A percentile compares a stretch with the other conserved stretches of the same genome.
Evolutionary conservation across 176 grass and related monocot genomes (phyloP).

Genomic region (Aegilops speltoides): DNA sequence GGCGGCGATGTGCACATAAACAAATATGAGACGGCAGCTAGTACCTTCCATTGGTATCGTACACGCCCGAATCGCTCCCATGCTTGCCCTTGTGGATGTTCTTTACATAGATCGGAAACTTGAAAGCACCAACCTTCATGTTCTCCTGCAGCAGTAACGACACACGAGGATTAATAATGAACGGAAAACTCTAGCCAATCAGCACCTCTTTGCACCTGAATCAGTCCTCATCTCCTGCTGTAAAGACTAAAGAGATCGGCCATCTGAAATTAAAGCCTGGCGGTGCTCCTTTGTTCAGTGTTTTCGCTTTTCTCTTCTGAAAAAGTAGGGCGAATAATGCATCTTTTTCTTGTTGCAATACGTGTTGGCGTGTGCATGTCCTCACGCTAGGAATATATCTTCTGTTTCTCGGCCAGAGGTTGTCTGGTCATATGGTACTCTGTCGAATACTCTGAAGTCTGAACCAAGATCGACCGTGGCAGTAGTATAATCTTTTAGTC

Average conservation of each 20-base stretch:
- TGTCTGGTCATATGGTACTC: neutral
- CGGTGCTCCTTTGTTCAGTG: neutral
- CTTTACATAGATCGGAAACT: constrained; percentile 63
- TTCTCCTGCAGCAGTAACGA: constrained; percentile 38
- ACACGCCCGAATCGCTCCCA: constrained; percentile 69
- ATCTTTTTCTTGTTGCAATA: neutral
- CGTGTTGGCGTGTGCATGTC: neutral
- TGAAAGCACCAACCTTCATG: constrained; percentile 31
- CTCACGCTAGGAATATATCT: neutral
- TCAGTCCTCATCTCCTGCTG: neutral
- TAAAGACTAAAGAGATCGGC: neutral
- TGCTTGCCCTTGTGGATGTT: constrained; percentile 79
- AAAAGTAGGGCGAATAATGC: neutral
- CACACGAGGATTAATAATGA: neutral
- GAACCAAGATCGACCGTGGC: too few relatives aligned
- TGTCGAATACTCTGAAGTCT: neutral
- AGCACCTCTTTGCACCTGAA: neutral
- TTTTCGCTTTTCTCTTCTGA: neutral
- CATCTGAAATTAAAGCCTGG: neutral
- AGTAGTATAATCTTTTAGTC: neutral
- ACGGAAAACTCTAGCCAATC: neutral
- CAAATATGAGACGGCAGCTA: neutral
- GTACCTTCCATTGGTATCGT: constrained; percentile 68
- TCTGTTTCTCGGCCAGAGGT: neutral
- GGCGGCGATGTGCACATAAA: neutral